Evolutionary conservation across 106 monocot genomes (phyloP).

Genomic region (Dendrobium nobile): DNA sequence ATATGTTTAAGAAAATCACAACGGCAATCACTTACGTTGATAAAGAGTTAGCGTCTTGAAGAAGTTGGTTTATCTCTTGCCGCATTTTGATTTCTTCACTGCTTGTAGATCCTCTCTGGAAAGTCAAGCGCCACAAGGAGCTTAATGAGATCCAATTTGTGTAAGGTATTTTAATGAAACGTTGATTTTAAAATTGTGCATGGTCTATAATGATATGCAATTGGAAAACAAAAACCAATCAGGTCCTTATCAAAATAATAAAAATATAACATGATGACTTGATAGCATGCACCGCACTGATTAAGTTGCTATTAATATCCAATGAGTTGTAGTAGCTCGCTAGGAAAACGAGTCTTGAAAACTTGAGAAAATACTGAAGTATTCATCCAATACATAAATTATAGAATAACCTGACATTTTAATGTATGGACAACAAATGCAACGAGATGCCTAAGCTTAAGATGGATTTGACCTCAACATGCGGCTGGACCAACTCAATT

Average conservation of each 20-base stretch:
- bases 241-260: not conserved
- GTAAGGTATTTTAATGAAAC: not conserved
- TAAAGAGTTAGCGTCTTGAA: slow-evolving; percentile 4
- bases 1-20: not conserved
- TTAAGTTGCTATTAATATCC: not conserved
- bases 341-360: not conserved
- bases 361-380: not conserved
- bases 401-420: not conserved
- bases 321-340: not conserved
- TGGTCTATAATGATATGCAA: not conserved
- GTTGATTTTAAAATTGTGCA: not conserved
- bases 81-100: slow-evolving; percentile 1
- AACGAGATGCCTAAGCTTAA: not conserved
- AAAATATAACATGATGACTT: not conserved
- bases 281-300: not conserved
- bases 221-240: not conserved
- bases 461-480: not conserved
- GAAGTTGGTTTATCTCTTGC: slow-evolving; percentile 4
- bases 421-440: not conserved
- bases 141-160: not conserved
- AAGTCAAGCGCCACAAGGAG: not conserved
- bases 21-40: slow-evolving; percentile 1
- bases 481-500: not conserved
- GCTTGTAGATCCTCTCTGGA: slow-evolving; percentile 13
- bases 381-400: not conserved